Evolutionary conservation across 495 filamentous ascomycete genomes (phyloP).

Genomic region (Penicillium pancosmium): DNA sequence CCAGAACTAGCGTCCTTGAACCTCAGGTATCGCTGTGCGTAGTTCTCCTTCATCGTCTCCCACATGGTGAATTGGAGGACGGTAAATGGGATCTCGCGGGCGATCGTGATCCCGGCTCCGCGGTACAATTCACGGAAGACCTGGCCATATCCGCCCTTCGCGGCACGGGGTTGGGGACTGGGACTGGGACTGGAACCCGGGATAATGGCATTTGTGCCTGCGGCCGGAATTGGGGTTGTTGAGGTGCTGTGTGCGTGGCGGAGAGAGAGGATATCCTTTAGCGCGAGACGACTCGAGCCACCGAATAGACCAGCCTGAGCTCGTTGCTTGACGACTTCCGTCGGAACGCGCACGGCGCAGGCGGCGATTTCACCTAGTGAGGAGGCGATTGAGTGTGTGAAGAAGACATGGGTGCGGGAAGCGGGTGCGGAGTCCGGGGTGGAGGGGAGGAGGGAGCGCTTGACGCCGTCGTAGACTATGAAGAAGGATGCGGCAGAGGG

Average conservation of each 20-base stretch:
- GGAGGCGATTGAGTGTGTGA: slow-evolving; percentile 84
- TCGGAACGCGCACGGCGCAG: slow-evolving; percentile 90
- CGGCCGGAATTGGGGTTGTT: not conserved
- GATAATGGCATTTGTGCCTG: slow-evolving; percentile 11
- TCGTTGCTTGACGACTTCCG: slow-evolving; percentile 95
- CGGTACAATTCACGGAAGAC: slow-evolving; percentile 86
- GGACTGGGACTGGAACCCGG: not conserved
- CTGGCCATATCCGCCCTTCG: slow-evolving; percentile 47
- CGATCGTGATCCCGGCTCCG: slow-evolving; percentile 86
- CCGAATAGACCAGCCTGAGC: slow-evolving; percentile 81
- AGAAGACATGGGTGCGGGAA: slow-evolving; percentile 39
- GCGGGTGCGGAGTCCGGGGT: slow-evolving; percentile 21
- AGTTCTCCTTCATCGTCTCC: slow-evolving; percentile 81
- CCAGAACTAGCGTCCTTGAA: slow-evolving; percentile 9
- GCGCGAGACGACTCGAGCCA: slow-evolving; percentile 52
- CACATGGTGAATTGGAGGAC: slow-evolving; percentile 96
- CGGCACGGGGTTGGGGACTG: slow-evolving; percentile 19
- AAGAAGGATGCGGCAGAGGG: slow-evolving; percentile 99
- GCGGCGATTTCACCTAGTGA: slow-evolving; percentile 88
- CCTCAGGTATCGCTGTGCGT: slow-evolving; percentile 39
- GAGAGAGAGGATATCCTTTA: slow-evolving; percentile 68
- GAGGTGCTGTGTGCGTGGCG: slow-evolving; percentile 25
- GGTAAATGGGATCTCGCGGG: slow-evolving; percentile 96
- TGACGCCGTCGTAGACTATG: slow-evolving; percentile 89
- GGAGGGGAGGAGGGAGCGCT: slow-evolving; percentile 55